A percentile compares a stretch with the other conserved stretches of the same genome.
These are phyloP conservation scores for Alternaria panax DNA, from an alignment of 2,329 filamentous ascomycete genomes.

Conservation along the genomic window DNA sequence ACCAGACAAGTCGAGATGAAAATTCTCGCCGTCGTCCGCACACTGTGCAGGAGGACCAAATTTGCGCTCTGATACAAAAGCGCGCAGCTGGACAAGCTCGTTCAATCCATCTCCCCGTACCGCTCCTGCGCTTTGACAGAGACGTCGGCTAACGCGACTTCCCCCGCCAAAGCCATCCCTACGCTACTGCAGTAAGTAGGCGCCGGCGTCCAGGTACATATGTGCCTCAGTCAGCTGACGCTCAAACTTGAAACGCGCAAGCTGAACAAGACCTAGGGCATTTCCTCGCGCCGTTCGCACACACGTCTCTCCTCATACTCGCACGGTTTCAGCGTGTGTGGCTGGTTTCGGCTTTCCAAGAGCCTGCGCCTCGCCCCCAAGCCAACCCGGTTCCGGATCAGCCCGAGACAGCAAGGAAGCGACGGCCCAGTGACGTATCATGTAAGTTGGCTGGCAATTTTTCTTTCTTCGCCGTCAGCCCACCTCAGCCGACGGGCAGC, in stretches of 20 bases:
- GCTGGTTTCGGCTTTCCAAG: conserved; percentile 15
- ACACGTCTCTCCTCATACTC: conserved; percentile 2
- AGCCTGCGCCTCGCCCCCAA: conserved; percentile 10
- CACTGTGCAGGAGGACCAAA: neutral
- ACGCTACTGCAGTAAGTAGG: conserved; percentile 3
- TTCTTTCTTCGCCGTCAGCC: conserved; percentile 11
- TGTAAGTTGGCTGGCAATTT: conserved; percentile 12
- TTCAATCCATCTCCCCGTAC: neutral
- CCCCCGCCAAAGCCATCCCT: conserved; percentile 2
- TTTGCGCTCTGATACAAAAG: neutral
- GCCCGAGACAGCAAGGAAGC: conserved; percentile 15
- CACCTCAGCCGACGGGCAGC: conserved; percentile 8
- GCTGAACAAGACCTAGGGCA: neutral
- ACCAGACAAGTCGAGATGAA: conserved; percentile 16
- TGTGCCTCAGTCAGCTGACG: conserved; percentile 4
- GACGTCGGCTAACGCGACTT: conserved; percentile 5
- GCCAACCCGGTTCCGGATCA: conserved; percentile 18
- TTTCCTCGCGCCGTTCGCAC: conserved; percentile 5
- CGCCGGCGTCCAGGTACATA: neutral
- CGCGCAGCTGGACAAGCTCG: neutral
- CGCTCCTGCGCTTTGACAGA: conserved; percentile 2
- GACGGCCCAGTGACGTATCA: conserved; percentile 21
- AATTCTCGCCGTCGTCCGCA: neutral
- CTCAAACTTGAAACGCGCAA: neutral
- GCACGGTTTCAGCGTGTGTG: conserved; percentile 11